Base-by-base conservation (phyloP, 2,329 filamentous ascomycete species). In the Mollisia scopiformis region DNA sequence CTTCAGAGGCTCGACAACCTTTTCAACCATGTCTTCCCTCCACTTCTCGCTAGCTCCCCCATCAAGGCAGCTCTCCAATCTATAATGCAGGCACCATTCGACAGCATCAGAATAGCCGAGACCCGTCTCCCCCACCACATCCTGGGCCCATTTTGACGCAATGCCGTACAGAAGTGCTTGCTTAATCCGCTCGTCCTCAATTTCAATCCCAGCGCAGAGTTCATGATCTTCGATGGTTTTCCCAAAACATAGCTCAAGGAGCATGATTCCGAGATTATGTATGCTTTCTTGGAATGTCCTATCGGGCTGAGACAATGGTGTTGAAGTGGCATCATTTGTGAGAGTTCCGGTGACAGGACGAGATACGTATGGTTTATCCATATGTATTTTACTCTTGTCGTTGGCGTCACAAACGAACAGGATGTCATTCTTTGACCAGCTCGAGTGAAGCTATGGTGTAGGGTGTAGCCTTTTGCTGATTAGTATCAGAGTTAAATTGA, bases 1-100 rank as follows among this genome's bases (percentile, higher is more conserved):
- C 35, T 57, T 60, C 30, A 64, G 56, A 21, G 57, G 61, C 62
- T 66, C 64, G n/a, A 66, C 64, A 33, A 65, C 62, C 39, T 53
- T 59, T 3, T 37, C 27, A 49, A 57, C 62, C 64, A 66, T 60
- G 28, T 63, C 55, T 37, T 63, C 61, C 25, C 63, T 58, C 63
- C 63, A 63, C 39, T 58, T 58, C 14, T 62, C 57, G 19, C 56
- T 33, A 21, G 55, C 55, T n/a, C 46, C 43, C 28, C 51, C 52
- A 3, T n/a, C 27, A n/a, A 37, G 43, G 23, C 43, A 50, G 7
- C 35, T 57, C 21, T 54, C 58, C 5, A 57, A 55, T 11, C 57
- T 52, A 53, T 61, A 39, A 30, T 64, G 59, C 21, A 66, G 46
- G 31, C 64, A 64, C 61, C 64, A 66, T 28, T 33, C 23, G 2